phyloP scores from a whole-genome alignment of 2,329 filamentous ascomycete genomes.

The Didymella glomerata region DNA sequence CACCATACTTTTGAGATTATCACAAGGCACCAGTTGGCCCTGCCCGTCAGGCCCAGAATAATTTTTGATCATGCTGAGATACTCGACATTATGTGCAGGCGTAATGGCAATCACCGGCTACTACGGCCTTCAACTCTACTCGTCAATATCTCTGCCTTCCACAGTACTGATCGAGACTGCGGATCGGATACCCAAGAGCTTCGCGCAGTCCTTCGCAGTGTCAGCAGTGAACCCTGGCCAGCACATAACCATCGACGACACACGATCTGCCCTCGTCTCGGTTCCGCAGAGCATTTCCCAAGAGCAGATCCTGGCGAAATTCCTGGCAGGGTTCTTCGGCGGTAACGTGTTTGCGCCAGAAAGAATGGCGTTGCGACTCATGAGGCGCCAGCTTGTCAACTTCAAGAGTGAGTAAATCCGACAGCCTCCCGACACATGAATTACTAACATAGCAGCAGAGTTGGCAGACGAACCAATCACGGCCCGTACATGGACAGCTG shows the following conservation, averaged over 20 bases:
- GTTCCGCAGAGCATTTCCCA: background rate
- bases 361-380: background rate
- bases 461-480: background rate
- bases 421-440: background rate
- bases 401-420: background rate
- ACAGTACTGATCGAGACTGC: background rate
- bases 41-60: no score
- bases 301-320: constrained; percentile 9
- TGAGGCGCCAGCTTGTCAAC: background rate
- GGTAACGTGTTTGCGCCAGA: constrained; percentile 8
- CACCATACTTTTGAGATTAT: no score
- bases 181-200: background rate
- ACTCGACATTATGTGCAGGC: background rate
- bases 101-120: background rate
- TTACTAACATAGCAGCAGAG: background rate
- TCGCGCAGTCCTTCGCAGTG: background rate
- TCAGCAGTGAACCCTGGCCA: background rate
- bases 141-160: background rate
- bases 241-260: constrained; percentile 1
- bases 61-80: no score
- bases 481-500: background rate
- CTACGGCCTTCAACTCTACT: background rate
- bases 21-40: no score
- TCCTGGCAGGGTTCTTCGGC: constrained; percentile 2
- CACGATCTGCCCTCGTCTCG: constrained; percentile 1